Conservation (phyloP, 768 basidiomycete genomes). For the Lactarius quietus region DNA sequence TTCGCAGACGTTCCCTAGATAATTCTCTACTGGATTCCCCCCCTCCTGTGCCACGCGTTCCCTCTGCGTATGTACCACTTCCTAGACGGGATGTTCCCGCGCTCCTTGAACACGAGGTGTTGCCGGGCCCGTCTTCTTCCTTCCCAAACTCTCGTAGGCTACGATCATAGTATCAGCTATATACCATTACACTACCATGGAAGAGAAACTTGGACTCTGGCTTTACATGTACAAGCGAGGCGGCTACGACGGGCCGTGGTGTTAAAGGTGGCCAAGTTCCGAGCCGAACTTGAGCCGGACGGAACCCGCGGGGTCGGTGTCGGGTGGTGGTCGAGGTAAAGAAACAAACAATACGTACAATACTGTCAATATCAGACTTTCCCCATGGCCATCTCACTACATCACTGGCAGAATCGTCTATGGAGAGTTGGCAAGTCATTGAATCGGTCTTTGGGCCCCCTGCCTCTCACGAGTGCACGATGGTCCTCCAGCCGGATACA, state of each 20-base stretch:
- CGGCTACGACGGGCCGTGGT: neutral
- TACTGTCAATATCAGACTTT: neutral
- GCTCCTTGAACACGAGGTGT: neutral
- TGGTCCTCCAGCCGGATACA: slow-evolving; percentile 16
- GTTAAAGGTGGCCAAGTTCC: neutral
- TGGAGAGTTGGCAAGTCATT: neutral
- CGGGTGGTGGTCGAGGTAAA: too few species aligned
- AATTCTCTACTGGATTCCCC: neutral
- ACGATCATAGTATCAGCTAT: neutral
- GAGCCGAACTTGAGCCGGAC: neutral
- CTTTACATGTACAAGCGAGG: neutral
- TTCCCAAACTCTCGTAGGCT: neutral
- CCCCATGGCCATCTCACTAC: slow-evolving; percentile 17
- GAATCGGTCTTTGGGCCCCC: neutral
- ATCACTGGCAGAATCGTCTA: slow-evolving; percentile 1
- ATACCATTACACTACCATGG: neutral
- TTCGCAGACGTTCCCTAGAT: neutral
- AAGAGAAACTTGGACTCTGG: neutral
- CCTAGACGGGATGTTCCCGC: neutral
- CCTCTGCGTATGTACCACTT: slow-evolving; percentile 2
- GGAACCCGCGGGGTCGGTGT: neutral
- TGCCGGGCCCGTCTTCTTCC: neutral
- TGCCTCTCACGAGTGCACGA: slow-evolving; percentile 5
- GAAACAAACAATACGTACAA: neutral
- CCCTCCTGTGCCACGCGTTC: slow-evolving; percentile 21